Evolutionary conservation across 495 filamentous ascomycete genomes (phyloP), one percentile per base, ranked within the genome.

Genomic region (Penicillium argentinense): DNA sequence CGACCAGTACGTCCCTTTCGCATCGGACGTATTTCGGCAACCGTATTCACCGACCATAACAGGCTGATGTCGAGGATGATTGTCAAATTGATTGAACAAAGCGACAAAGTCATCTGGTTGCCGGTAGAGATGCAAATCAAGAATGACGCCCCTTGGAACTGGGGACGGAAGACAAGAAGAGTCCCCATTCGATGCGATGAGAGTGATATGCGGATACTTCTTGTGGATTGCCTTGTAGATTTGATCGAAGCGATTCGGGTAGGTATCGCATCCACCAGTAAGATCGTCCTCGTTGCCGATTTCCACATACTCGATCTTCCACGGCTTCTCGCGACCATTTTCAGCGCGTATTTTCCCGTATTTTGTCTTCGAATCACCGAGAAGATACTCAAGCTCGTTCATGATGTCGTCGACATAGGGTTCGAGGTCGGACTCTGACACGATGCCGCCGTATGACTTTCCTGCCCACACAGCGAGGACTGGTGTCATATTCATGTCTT

Each of bases 391-490:
- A 23, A 89, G 68, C 59, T 89, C 76, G 53, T 86, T 76, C 16
- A 87, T 69, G 8, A 78, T 84, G 42, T 84, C 79, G 7, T 62
- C 66, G 19, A 89, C 47, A 39, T 62, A 73, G 11, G 69, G 66
- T 4, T 63, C 29, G 4, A 73, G 57, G 24, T 68, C 69, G 0
- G 51, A 18, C 0, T 62, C 69, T 0, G 60, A 62, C 4, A 73
- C n/a, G 33, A 74, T 62, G 12, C 69, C 64, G 4, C 73, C 73
- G 38, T 81, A 81, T 4, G 79, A 79, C 47, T 85, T 80, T n/a
- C 84, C 84, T 33, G 72, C 67, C 61, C 76, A 87, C 13, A 88
- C 71, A 7, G 62, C 79, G 11, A 84, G 64, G 4, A 84, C 66
- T 1, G 80, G 71, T 24, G 77, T 75, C 55, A 84, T 70, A 14